phyloP scores from a whole-genome alignment of 345 rosid genomes.

The Syzygium oleosum region DNA sequence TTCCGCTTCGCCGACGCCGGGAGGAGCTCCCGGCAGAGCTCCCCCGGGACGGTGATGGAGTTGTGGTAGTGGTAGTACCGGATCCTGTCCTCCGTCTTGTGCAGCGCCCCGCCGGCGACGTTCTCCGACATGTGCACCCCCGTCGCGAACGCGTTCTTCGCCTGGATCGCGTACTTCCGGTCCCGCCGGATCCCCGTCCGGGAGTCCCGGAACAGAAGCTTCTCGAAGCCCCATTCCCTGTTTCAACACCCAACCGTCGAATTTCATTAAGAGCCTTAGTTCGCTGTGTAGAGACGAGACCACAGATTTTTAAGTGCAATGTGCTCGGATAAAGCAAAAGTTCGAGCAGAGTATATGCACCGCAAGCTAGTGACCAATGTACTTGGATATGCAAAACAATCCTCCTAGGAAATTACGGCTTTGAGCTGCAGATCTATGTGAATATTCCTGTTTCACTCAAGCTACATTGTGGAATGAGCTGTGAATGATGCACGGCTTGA shows the following conservation, averaged over 20 bases:
- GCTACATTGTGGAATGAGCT: background rate
- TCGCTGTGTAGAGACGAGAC: background rate
- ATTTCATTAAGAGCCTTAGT: background rate
- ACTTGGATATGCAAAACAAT: background rate
- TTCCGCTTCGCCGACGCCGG: slow-evolving; percentile 41
- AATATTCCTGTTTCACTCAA: background rate
- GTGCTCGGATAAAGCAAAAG: background rate
- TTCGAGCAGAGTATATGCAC: background rate
- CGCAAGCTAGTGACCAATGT: background rate
- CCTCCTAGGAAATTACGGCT: background rate
- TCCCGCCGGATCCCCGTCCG: slow-evolving; percentile 65
- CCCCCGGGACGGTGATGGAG: slow-evolving; percentile 47
- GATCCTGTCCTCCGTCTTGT: slow-evolving; percentile 69
- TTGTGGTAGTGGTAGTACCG: slow-evolving; percentile 81
- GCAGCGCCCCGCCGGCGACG: slow-evolving; percentile 58
- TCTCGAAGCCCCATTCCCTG: slow-evolving; percentile 97
- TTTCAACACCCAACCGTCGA: background rate
- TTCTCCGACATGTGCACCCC: slow-evolving; percentile 97
- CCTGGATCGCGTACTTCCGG: slow-evolving; percentile 81
- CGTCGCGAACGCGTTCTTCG: slow-evolving; percentile 70
- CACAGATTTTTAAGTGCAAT: background rate
- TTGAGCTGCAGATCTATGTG: background rate
- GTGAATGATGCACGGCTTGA: background rate
- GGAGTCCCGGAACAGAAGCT: slow-evolving; percentile 66
- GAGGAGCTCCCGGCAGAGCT: slow-evolving; percentile 55